These are phyloP conservation scores for Vitis cinerea DNA, from an alignment of 164 flowering plant species.

Conservation along the genomic window DNA sequence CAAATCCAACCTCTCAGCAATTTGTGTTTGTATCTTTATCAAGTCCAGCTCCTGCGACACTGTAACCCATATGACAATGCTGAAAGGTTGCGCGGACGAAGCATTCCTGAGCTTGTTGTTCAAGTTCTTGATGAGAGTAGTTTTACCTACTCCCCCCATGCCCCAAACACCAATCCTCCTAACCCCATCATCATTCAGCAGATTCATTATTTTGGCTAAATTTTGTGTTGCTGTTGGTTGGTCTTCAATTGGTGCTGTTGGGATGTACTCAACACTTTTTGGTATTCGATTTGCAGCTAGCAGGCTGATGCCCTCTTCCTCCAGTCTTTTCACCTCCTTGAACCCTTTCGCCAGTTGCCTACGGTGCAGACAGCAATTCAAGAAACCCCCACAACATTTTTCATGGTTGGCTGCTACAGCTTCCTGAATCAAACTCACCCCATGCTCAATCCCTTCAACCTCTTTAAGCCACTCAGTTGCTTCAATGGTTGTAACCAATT, in stretches of 20 bases:
- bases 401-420: not conserved
- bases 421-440: not conserved
- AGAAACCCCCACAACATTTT: not conserved
- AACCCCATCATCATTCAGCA: not conserved
- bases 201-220: slow-evolving; percentile 3
- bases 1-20: slow-evolving; percentile 23
- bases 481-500: not conserved
- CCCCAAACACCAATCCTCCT: slow-evolving; percentile 21
- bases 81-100: not conserved
- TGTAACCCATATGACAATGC: slow-evolving; percentile 13
- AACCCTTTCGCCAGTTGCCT: not conserved
- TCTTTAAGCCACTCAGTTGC: not conserved
- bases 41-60: slow-evolving; percentile 18
- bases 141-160: slow-evolving; percentile 25
- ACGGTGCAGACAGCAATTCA: not conserved
- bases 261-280: slow-evolving; percentile 3
- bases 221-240: slow-evolving; percentile 8
- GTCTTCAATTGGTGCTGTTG: slow-evolving; percentile 5
- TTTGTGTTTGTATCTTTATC: slow-evolving; percentile 10
- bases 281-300: not conserved
- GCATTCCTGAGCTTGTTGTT: slow-evolving; percentile 14
- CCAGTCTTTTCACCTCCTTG: not conserved
- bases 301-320: not conserved
- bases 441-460: not conserved
- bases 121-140: slow-evolving; percentile 14